Evolutionary conservation across 805 yeast genomes (phyloP).

Genomic region (Sugiyamaella chiloensis): DNA sequence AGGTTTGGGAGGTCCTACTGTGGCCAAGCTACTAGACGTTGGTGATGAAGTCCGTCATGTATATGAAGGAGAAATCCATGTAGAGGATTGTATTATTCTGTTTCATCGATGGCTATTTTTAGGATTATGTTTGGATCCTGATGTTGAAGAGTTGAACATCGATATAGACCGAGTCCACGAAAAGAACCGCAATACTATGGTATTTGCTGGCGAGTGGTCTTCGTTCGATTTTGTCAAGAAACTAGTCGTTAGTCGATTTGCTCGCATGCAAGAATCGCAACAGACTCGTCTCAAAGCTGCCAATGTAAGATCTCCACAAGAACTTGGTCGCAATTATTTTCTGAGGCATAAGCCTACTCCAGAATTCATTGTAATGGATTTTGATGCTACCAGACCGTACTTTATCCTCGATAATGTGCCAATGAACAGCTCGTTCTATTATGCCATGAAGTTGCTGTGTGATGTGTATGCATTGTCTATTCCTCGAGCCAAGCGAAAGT

Average conservation of each 20-base stretch:
- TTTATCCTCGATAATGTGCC: slow-evolving; percentile 15
- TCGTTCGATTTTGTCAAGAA: slow-evolving; percentile 9
- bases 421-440: slow-evolving; percentile 3
- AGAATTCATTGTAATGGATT: not conserved
- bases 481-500: not conserved
- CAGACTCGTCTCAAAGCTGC: not conserved
- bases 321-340: not conserved
- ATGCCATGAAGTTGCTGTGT: slow-evolving; percentile 10
- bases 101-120: slow-evolving; percentile 15
- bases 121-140: slow-evolving; percentile 15
- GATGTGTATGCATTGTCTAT: slow-evolving; percentile 7
- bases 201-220: slow-evolving; percentile 16
- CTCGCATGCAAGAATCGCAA: slow-evolving; percentile 3
- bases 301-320: not conserved
- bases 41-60: not conserved
- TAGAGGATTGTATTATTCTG: slow-evolving; percentile 8
- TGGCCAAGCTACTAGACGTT: not conserved
- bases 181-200: slow-evolving; percentile 5
- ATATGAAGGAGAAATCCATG: slow-evolving; percentile 7
- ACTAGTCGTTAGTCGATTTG: slow-evolving; percentile 3
- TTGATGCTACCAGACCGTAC: slow-evolving; percentile 11
- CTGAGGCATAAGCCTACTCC: not conserved
- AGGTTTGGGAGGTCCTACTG: slow-evolving; percentile 6
- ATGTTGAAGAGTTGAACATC: slow-evolving; percentile 5
- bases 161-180: not conserved